phyloP scores from a whole-genome alignment of 2,329 filamentous ascomycete genomes.

The Colletotrichum orchidophilum region DNA sequence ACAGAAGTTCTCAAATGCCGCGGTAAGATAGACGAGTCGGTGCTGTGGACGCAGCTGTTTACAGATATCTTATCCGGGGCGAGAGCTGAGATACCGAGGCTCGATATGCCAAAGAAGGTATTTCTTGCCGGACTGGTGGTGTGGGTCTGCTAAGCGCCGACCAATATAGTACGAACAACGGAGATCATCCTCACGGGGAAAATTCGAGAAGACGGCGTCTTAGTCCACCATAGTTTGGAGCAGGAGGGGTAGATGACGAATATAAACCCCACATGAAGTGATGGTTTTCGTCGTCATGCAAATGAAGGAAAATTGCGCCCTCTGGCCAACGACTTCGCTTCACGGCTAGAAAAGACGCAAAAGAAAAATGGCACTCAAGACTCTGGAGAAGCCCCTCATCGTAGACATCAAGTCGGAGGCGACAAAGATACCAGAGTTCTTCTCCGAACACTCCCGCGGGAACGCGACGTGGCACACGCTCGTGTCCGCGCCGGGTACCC shows the following conservation, averaged over 20 bases:
- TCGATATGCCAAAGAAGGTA: background rate
- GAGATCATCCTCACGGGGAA: background rate
- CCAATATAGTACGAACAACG: background rate
- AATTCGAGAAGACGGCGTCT: background rate
- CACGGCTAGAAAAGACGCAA: background rate
- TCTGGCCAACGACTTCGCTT: background rate
- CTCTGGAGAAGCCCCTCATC: background rate
- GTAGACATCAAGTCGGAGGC: background rate
- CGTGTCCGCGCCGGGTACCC: background rate
- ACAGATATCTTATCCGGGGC: background rate
- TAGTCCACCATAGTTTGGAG: background rate
- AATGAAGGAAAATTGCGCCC: background rate
- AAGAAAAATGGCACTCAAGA: background rate
- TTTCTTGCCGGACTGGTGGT: background rate
- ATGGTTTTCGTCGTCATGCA: background rate
- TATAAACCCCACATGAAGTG: background rate
- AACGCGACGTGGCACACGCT: background rate
- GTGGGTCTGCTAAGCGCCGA: background rate
- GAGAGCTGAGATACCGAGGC: background rate
- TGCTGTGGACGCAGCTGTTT: background rate
- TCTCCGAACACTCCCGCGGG: background rate
- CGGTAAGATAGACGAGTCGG: background rate
- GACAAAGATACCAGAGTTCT: background rate
- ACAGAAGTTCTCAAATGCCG: no score
- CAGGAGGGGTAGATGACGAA: background rate